phyloP scores from a whole-genome alignment of 331 rosid species.

The Prunus yedoensis region DNA sequence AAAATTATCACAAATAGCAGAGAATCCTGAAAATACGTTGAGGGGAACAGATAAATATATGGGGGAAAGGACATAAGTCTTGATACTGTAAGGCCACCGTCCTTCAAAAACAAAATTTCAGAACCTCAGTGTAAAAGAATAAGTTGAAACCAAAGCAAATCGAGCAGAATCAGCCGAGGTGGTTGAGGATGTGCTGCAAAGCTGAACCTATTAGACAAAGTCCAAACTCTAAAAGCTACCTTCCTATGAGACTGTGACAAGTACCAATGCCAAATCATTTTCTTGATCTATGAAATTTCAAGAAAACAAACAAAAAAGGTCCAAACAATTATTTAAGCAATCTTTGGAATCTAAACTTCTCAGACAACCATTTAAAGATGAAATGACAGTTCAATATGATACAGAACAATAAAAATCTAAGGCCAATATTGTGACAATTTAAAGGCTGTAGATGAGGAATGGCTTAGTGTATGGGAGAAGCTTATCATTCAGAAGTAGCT shows the following conservation, averaged over 20 bases:
- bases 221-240: neutral
- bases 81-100: neutral
- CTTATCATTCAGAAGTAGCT: neutral
- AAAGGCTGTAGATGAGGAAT: neutral
- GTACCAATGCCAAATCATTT: neutral
- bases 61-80: neutral
- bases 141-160: neutral
- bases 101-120: conserved; percentile 6
- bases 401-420: neutral
- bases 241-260: neutral
- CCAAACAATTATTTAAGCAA: neutral
- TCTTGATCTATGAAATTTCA: neutral
- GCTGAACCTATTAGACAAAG: neutral
- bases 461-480: neutral
- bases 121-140: neutral
- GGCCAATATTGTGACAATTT: neutral
- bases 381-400: conserved; percentile 1
- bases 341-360: neutral
- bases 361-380: neutral
- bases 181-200: neutral
- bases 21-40: conserved; percentile 6
- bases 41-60: neutral
- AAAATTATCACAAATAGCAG: neutral
- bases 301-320: neutral
- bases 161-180: neutral